phyloP scores from a whole-genome alignment of 2,329 filamentous ascomycete species.

The Mycocentrospora acerina region DNA sequence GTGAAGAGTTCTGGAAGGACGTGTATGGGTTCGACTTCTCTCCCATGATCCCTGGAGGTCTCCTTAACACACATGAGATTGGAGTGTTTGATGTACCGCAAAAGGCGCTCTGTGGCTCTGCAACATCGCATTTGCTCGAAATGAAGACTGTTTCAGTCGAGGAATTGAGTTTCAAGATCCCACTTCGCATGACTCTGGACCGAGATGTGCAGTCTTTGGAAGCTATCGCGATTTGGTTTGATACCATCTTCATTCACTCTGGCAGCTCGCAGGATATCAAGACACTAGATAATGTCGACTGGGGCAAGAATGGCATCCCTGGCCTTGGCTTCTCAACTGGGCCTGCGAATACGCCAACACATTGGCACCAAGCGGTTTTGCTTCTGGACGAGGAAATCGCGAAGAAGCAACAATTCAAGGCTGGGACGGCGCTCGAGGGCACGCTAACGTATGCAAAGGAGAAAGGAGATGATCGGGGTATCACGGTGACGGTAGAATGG shows the following conservation, averaged over 20 bases:
- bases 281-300: slow-evolving; percentile 60
- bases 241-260: slow-evolving; percentile 80
- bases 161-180: slow-evolving; percentile 73
- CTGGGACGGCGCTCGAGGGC: slow-evolving; percentile 69
- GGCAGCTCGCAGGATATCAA: slow-evolving; percentile 26
- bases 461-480: slow-evolving; percentile 41
- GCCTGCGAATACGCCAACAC: slow-evolving; percentile 72
- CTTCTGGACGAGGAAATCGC: slow-evolving; percentile 63
- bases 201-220: slow-evolving; percentile 71
- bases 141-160: slow-evolving; percentile 70
- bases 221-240: slow-evolving; percentile 90
- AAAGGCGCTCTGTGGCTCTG: slow-evolving; percentile 49
- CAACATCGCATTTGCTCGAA: slow-evolving; percentile 72
- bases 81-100: slow-evolving; percentile 35
- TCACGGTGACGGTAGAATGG: slow-evolving; percentile 46
- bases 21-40: slow-evolving; percentile 96
- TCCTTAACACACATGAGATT: slow-evolving; percentile 63
- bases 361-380: slow-evolving; percentile 86
- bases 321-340: slow-evolving; percentile 87
- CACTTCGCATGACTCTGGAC: slow-evolving; percentile 64
- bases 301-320: slow-evolving; percentile 56
- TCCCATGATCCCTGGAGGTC: slow-evolving; percentile 80
- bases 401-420: slow-evolving; percentile 37
- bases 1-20: slow-evolving; percentile 74
- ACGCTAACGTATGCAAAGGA: slow-evolving; percentile 70